Percentiles rank a stretch among this genome's conserved stretches.
Conservation (phyloP, 345 rosid species). For the Luvunga scandens region DNA sequence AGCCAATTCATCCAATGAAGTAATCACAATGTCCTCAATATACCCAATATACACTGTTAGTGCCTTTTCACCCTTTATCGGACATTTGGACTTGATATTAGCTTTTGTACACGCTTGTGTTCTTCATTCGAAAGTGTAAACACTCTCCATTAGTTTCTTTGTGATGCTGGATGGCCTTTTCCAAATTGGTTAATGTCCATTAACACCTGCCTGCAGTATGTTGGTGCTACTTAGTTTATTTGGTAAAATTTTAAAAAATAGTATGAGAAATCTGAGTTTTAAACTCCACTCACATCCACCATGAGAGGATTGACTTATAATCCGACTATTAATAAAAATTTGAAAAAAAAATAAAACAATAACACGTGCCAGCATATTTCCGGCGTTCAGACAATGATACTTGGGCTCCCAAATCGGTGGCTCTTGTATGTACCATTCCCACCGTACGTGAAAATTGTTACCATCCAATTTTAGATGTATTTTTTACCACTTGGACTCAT, state of each 20-base stretch:
- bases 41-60: conserved; percentile 16
- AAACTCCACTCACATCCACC: too few species aligned
- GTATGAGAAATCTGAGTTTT: too few species aligned
- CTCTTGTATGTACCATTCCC: conserved; percentile 27
- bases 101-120: conserved; percentile 31
- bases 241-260: too few species aligned
- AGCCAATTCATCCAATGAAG: conserved; percentile 29
- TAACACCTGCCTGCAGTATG: conserved; percentile 8
- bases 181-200: conserved; percentile 19
- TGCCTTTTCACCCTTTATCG: conserved; percentile 36
- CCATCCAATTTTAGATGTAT: too few species aligned
- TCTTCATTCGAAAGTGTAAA: conserved; percentile 14
- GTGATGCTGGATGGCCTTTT: conserved; percentile 21
- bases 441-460: conserved; percentile 18
- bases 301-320: too few species aligned
- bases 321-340: too few species aligned
- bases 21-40: conserved; percentile 25
- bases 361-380: conserved; percentile 18
- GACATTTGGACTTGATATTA: conserved; percentile 26
- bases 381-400: conserved; percentile 18
- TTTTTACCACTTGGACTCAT: too few species aligned
- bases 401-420: conserved; percentile 29
- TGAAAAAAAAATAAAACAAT: too few species aligned
- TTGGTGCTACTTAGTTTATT: too few species aligned
- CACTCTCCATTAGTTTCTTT: neutral